Conservation (phyloP, 345 rosid genomes). For the Citrus sp. region DNA sequence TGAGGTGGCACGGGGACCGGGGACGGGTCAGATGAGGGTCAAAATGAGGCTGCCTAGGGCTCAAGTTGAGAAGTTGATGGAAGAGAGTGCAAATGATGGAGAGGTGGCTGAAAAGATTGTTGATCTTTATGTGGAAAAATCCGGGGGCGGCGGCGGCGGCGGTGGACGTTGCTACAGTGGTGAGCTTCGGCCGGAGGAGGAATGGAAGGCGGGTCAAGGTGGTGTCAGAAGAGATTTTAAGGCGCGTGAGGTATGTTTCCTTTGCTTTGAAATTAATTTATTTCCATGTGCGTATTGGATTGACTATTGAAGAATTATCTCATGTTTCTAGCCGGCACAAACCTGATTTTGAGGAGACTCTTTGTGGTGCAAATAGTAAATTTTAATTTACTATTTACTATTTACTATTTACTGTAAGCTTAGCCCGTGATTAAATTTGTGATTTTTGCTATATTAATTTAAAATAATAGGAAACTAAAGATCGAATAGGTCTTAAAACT, state of each 20-base stretch:
- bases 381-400: neutral
- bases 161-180: neutral
- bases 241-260: slow-evolving; percentile 34
- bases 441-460: no score
- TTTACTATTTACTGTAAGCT: no score
- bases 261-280: neutral
- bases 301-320: neutral
- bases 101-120: slow-evolving; percentile 75
- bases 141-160: slow-evolving; percentile 13
- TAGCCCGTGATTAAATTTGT: no score
- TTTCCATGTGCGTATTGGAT: neutral
- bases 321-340: neutral
- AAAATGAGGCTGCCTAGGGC: slow-evolving; percentile 71
- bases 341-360: neutral
- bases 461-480: no score
- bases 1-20: neutral
- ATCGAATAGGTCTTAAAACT: no score
- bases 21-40: slow-evolving; percentile 37
- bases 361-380: neutral
- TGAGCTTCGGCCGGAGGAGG: neutral
- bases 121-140: slow-evolving; percentile 37
- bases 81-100: slow-evolving; percentile 53
- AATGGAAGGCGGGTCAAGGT: slow-evolving; percentile 12
- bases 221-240: slow-evolving; percentile 5
- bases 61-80: slow-evolving; percentile 61